phyloP scores from a whole-genome alignment of 2,329 filamentous ascomycete species.

The Biscogniauxia marginata region DNA sequence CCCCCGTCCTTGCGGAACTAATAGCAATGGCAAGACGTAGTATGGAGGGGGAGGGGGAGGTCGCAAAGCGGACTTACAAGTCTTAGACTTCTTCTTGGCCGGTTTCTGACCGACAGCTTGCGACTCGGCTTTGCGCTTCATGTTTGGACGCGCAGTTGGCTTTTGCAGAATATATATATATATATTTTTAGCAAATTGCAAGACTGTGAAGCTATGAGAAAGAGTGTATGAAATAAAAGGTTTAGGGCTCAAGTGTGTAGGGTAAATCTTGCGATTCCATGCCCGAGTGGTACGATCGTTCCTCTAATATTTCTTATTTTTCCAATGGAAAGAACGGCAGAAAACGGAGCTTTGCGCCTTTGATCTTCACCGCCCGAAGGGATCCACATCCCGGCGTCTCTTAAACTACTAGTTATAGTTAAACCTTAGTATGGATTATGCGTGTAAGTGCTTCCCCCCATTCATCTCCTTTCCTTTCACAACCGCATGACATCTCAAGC shows the following conservation, averaged over 20 bases:
- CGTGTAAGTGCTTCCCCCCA: neutral
- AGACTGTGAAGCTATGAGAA: conserved; percentile 1
- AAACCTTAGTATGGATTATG: neutral
- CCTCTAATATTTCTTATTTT: conserved; percentile 10
- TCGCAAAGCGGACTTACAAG: conserved; percentile 30
- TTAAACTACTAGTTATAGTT: no score
- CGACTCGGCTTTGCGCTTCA: conserved; percentile 61
- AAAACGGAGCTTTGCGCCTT: conserved; percentile 14
- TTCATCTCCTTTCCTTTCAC: neutral
- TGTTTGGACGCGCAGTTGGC: conserved; percentile 36
- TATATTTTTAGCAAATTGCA: conserved; percentile 3
- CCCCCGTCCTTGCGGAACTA: conserved; percentile 1
- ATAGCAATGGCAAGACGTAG: conserved; percentile 12
- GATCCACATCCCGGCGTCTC: no score
- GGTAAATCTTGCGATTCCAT: neutral
- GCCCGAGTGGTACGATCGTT: conserved; percentile 15
- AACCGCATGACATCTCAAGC: conserved; percentile 11
- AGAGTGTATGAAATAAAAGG: conserved; percentile 3
- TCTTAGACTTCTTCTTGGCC: conserved; percentile 52
- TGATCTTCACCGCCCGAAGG: conserved; percentile 22
- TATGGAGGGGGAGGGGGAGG: neutral
- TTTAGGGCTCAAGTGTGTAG: neutral
- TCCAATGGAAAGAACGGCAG: conserved; percentile 16
- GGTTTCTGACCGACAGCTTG: conserved; percentile 42
- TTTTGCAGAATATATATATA: neutral